phyloP scores from a whole-genome alignment of 179 eudicot species.

The Vitellaria paradoxa region DNA sequence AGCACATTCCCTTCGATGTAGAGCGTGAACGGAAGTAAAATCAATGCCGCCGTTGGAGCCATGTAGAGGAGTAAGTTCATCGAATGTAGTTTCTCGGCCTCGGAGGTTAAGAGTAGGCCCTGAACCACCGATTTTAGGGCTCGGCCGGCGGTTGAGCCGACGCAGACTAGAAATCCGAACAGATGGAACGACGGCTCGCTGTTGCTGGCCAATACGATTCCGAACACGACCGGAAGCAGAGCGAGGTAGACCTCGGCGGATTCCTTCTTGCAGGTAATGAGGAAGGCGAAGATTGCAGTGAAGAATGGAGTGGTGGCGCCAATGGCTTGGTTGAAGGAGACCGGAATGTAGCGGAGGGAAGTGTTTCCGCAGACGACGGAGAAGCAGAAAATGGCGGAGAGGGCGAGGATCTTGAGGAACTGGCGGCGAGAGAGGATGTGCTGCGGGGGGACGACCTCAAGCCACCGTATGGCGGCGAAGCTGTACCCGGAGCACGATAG shows the following conservation, averaged over 20 bases:
- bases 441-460: slow-evolving; percentile 59
- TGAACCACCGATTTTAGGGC: slow-evolving; percentile 81
- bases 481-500: slow-evolving; percentile 61
- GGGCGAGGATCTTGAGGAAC: slow-evolving; percentile 56
- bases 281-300: slow-evolving; percentile 72
- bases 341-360: slow-evolving; percentile 62
- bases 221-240: slow-evolving; percentile 66
- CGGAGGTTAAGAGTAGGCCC: slow-evolving; percentile 55
- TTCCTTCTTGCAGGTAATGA: slow-evolving; percentile 67
- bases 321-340: slow-evolving; percentile 81
- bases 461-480: slow-evolving; percentile 46
- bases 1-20: slow-evolving; percentile 72
- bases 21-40: slow-evolving; percentile 62
- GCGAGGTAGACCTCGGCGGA: slow-evolving; percentile 54
- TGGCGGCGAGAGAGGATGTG: slow-evolving; percentile 52
- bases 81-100: slow-evolving; percentile 68
- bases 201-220: slow-evolving; percentile 74
- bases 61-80: slow-evolving; percentile 77
- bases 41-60: slow-evolving; percentile 87
- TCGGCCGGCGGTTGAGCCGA: slow-evolving; percentile 73
- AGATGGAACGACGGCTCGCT: slow-evolving; percentile 76
- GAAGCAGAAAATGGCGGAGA: slow-evolving; percentile 66
- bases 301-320: slow-evolving; percentile 92
- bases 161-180: slow-evolving; percentile 63
- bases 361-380: slow-evolving; percentile 87